Evolutionary conservation across 257 asterid species (phyloP).

Genomic region (Knoxia roxburghii): DNA sequence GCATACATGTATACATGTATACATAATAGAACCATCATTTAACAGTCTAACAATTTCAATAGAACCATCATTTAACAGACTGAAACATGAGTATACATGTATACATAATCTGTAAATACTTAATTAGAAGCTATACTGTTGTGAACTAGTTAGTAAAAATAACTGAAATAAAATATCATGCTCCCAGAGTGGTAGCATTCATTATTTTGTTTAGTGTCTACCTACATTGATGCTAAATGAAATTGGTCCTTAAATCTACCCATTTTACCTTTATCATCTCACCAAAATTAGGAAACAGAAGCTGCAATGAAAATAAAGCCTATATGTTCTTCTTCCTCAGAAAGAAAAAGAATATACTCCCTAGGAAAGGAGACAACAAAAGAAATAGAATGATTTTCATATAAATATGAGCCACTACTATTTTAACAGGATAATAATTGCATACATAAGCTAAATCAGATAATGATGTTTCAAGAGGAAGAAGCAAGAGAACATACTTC

Average conservation of each 20-base stretch:
- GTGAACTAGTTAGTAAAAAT: neutral
- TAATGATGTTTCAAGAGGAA: neutral
- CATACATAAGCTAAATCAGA: neutral
- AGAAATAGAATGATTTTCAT: neutral
- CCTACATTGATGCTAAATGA: neutral
- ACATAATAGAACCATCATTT: too few relatives aligned
- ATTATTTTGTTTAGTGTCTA: too few relatives aligned
- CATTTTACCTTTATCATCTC: neutral
- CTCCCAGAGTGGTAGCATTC: neutral
- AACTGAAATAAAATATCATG: neutral
- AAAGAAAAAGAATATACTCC: neutral
- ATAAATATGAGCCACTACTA: neutral
- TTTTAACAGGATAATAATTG: neutral
- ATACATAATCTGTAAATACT: neutral
- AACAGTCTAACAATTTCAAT: neutral
- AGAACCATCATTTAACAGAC: neutral
- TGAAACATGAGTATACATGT: neutral
- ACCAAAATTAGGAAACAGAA: constrained; percentile 2
- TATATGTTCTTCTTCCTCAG: neutral
- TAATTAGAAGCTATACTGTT: neutral
- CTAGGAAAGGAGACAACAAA: neutral
- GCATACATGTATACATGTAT: too few relatives aligned
- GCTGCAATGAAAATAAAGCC: neutral
- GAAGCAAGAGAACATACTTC: constrained; percentile 36
- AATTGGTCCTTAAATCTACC: neutral